A percentile compares a stretch with the other conserved stretches of the same genome.
phyloP scores from a whole-genome alignment of 179 eudicot species.

The Beta corolliflora region DNA sequence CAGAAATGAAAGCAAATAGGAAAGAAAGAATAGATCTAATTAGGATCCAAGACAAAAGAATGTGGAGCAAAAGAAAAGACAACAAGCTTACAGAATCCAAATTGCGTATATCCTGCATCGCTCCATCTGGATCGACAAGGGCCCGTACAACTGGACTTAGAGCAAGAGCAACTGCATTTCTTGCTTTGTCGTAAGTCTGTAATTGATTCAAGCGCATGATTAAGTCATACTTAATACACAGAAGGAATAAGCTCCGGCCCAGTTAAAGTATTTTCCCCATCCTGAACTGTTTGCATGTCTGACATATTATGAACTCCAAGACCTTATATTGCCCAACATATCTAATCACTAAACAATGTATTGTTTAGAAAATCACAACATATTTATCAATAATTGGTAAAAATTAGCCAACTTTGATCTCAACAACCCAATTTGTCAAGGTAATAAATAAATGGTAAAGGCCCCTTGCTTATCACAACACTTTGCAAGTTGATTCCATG shows the following conservation, averaged over 20 bases:
- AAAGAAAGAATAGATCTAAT: background rate
- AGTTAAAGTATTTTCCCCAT: background rate
- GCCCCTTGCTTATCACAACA: too few species aligned
- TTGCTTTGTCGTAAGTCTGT: constrained; percentile 97
- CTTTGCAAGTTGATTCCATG: too few species aligned
- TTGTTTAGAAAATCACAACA: background rate
- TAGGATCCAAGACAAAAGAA: constrained; percentile 13
- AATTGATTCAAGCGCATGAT: constrained; percentile 27
- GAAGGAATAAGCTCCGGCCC: background rate
- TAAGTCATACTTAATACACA: constrained; percentile 12
- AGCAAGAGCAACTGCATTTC: constrained; percentile 98
- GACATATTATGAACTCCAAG: background rate
- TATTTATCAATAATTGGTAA: too few species aligned
- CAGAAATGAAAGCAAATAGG: background rate
- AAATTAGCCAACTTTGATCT: too few species aligned
- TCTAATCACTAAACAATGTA: too few species aligned
- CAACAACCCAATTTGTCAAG: too few species aligned
- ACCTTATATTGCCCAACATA: too few species aligned
- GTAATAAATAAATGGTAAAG: too few species aligned
- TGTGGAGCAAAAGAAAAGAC: background rate
- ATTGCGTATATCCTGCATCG: constrained; percentile 79
- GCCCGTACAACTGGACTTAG: constrained; percentile 97
- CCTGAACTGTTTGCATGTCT: background rate
- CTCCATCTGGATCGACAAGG: constrained; percentile 98
- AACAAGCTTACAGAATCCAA: constrained; percentile 71